These are phyloP conservation scores for Naganishia sp. DNA, from an alignment of 1,284 basidiomycete genomes.

Conservation along the genomic window DNA sequence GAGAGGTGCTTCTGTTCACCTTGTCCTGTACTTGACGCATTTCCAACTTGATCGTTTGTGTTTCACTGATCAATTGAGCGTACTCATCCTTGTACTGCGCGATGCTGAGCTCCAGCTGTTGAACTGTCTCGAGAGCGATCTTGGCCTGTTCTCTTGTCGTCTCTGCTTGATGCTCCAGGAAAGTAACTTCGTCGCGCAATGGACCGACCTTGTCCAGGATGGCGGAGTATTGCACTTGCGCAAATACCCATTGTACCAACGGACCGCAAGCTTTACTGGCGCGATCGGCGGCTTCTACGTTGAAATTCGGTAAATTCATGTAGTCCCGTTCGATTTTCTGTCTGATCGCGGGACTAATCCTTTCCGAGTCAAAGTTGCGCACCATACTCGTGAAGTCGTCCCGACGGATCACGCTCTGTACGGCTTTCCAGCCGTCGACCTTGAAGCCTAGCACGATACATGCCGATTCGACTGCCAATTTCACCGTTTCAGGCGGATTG, in stretches of 20 bases:
- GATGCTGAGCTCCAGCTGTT: conserved; percentile 91
- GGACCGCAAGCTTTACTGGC: conserved; percentile 98
- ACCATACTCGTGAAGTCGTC: conserved; percentile 98
- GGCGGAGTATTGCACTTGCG: conserved; percentile 95
- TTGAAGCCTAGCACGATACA: conserved; percentile 97
- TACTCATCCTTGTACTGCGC: conserved; percentile 96
- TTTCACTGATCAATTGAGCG: conserved; percentile 93
- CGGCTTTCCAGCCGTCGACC: conserved; percentile 88
- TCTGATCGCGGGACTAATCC: conserved; percentile 86
- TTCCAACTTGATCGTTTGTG: conserved; percentile 93
- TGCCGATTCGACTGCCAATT: conserved; percentile 97
- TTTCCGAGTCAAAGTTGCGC: conserved; percentile 93
- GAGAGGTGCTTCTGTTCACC: conserved; percentile 93
- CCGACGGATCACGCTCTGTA: conserved; percentile 92
- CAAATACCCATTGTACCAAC: conserved; percentile 96
- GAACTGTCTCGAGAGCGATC: conserved; percentile 87
- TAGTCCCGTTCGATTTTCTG: conserved; percentile 94
- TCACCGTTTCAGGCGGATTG: conserved; percentile 96
- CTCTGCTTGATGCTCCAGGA: conserved; percentile 86
- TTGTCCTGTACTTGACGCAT: conserved; percentile 98
- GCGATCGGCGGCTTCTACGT: conserved; percentile 92
- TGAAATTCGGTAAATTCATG: conserved; percentile 85
- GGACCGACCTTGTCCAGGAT: conserved; percentile 98
- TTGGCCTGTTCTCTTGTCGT: conserved; percentile 89
- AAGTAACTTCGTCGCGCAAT: conserved; percentile 90